Conservation (phyloP, 192 early-diverging fungal species). For the Chytriomyces hyalinus region DNA sequence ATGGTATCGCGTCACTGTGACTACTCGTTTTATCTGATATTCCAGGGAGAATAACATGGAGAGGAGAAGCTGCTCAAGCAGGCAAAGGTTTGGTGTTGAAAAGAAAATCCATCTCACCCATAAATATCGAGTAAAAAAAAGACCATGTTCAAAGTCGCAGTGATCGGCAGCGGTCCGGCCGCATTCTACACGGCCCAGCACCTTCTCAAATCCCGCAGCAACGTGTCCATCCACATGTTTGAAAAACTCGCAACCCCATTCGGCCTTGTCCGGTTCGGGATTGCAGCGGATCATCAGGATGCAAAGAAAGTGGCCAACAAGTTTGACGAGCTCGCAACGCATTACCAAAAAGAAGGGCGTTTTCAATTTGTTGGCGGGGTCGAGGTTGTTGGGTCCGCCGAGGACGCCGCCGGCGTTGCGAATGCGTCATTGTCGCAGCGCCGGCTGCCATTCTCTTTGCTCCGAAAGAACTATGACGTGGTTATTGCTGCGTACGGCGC, state of each 20-base stretch:
- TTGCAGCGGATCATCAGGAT: conserved; percentile 96
- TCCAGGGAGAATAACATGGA: no score
- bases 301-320: conserved; percentile 93
- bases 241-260: conserved; percentile 85
- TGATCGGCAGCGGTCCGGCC: conserved; percentile 56
- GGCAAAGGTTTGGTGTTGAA: neutral
- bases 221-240: conserved; percentile 78
- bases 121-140: no score
- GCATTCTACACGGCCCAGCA: conserved; percentile 91
- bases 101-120: neutral
- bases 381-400: conserved; percentile 65
- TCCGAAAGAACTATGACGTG: conserved; percentile 71
- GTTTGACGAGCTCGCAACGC: conserved; percentile 76
- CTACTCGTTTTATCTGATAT: no score
- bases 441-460: conserved; percentile 35
- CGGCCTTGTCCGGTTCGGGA: conserved; percentile 91
- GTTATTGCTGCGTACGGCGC: conserved; percentile 90
- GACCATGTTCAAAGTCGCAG: conserved; percentile 24
- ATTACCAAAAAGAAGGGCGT: conserved; percentile 49
- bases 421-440: no score
- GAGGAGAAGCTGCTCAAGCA: no score
- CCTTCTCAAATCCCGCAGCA: conserved; percentile 60
- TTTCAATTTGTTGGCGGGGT: conserved; percentile 78
- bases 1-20: no score
- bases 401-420: conserved; percentile 43